Evolutionary conservation across 2,329 filamentous ascomycete species (phyloP), one percentile per base, ranked within the genome.

Genomic region (Claviceps monticola): DNA sequence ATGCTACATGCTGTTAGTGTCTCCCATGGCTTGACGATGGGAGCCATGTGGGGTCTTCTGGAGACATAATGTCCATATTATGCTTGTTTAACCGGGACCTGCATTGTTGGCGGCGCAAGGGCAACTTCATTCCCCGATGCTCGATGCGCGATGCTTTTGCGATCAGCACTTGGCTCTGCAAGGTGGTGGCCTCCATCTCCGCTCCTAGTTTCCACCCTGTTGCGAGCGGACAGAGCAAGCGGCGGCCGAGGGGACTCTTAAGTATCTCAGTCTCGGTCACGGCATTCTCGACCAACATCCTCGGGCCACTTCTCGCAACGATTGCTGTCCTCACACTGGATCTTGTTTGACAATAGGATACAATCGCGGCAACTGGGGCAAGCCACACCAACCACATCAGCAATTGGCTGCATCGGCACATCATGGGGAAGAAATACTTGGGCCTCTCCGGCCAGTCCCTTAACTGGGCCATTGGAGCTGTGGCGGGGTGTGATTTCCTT

Each of bases 401-500:
- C 46, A 34, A 34, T 50, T 39, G 41, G 9, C 16, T 17, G 21
- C 39, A 29, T 16, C 23, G 9, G 48, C 39, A 17, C 29, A 36
- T 34, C 58, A 64, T 66, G 61, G 58, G 56, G 52, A 66, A 61
- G 58, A 69, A 65, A 53, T 86, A 76, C 61, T 79, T 84, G 58
- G 84, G 84, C 65, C 74, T 87, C 55, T 74, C 74, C 51, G 84
- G 84, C 69, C 70, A 75, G 37, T 66, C 68, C 64, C 78, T 88
- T 57, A 86, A 84, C 70, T 74, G 79, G 65, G 83, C 83, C 51
- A 79, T 88, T 58, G 80, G 80, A 55, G 68, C 81, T n/a, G 76
- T 88, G 60, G 84, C 84, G 53, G 84, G 84, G 60, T 78, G 82
- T 48, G 83, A 87, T 66, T 87, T 87, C 62, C 70, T 86, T 56